Evolutionary conservation across 768 basidiomycete species (phyloP).

Genomic region (Tulasnella sp.): DNA sequence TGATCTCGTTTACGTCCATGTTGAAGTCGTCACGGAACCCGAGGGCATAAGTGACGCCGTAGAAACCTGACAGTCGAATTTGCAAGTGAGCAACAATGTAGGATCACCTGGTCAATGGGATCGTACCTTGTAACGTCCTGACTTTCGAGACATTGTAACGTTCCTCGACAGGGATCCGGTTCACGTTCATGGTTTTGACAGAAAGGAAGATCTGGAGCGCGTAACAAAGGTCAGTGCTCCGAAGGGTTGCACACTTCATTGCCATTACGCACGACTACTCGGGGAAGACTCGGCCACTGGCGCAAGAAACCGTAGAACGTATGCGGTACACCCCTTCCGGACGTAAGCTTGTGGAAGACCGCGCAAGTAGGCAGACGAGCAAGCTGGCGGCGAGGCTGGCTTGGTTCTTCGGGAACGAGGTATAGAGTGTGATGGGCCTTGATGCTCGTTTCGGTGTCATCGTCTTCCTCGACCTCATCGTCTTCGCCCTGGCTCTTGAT

Average conservation of each 20-base stretch:
- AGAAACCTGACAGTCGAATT: slow-evolving; percentile 52
- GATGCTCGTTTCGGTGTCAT: slow-evolving; percentile 37
- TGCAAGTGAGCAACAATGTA: background rate
- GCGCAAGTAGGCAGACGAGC: slow-evolving; percentile 57
- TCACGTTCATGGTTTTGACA: slow-evolving; percentile 55
- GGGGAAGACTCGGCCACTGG: slow-evolving; percentile 71
- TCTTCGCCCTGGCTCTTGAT: slow-evolving; percentile 34
- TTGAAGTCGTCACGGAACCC: slow-evolving; percentile 68
- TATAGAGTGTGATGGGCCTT: slow-evolving; percentile 38
- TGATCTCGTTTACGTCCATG: slow-evolving; percentile 54
- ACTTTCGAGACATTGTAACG: slow-evolving; percentile 64
- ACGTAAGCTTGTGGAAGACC: slow-evolving; percentile 60
- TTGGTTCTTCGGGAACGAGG: slow-evolving; percentile 40
- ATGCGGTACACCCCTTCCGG: slow-evolving; percentile 63
- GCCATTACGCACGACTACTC: slow-evolving; percentile 56
- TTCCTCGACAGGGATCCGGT: slow-evolving; percentile 54
- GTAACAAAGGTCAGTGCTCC: background rate
- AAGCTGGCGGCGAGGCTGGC: slow-evolving; percentile 41
- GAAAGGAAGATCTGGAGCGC: slow-evolving; percentile 63
- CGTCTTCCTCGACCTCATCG: slow-evolving; percentile 35
- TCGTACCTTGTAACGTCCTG: slow-evolving; percentile 55
- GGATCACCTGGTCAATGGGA: background rate
- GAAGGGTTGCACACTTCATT: background rate
- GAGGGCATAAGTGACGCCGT: slow-evolving; percentile 60
- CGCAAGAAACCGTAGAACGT: slow-evolving; percentile 66